Evolutionary conservation across 2,329 filamentous ascomycete genomes (phyloP).

Genomic region (Tricladium varicosporioides): DNA sequence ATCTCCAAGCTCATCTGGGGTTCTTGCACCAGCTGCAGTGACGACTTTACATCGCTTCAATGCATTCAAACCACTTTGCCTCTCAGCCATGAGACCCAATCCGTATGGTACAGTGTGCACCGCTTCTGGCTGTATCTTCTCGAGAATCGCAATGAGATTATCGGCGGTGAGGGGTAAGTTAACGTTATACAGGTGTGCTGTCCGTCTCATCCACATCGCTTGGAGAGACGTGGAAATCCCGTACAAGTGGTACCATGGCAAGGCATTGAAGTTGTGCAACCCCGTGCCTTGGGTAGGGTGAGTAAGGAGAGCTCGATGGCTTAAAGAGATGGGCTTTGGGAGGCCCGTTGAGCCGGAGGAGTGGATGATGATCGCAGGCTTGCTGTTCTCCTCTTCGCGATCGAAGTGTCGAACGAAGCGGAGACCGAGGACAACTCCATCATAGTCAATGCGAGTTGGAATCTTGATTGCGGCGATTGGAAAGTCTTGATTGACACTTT

Average conservation of each 20-base stretch:
- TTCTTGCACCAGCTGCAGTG: slow-evolving; percentile 55
- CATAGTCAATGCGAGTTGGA: not conserved
- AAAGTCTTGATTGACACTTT: not conserved
- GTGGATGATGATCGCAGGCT: slow-evolving; percentile 31
- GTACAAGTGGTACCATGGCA: slow-evolving; percentile 59
- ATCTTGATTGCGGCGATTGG: not conserved
- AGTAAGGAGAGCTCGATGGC: slow-evolving; percentile 36
- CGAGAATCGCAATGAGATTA: slow-evolving; percentile 46
- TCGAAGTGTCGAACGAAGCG: not conserved
- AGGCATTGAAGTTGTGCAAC: slow-evolving; percentile 45
- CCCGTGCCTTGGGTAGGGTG: slow-evolving; percentile 33
- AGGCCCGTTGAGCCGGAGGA: slow-evolving; percentile 53
- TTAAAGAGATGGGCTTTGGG: slow-evolving; percentile 56
- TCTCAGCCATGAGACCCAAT: slow-evolving; percentile 60
- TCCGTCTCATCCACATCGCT: slow-evolving; percentile 48
- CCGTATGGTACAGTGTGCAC: slow-evolving; percentile 64
- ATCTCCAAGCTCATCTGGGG: slow-evolving; percentile 58
- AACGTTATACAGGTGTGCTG: slow-evolving; percentile 53
- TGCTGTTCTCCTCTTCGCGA: slow-evolving; percentile 13
- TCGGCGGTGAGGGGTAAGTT: slow-evolving; percentile 51
- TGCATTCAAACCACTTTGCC: slow-evolving; percentile 48
- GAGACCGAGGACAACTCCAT: not conserved
- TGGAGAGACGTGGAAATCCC: slow-evolving; percentile 55
- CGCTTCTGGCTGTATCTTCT: slow-evolving; percentile 45
- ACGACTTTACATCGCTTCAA: slow-evolving; percentile 50